These are phyloP conservation scores for Paspalum vaginatum DNA, from an alignment of 176 grass and related monocot genomes.

Conservation along the genomic window DNA sequence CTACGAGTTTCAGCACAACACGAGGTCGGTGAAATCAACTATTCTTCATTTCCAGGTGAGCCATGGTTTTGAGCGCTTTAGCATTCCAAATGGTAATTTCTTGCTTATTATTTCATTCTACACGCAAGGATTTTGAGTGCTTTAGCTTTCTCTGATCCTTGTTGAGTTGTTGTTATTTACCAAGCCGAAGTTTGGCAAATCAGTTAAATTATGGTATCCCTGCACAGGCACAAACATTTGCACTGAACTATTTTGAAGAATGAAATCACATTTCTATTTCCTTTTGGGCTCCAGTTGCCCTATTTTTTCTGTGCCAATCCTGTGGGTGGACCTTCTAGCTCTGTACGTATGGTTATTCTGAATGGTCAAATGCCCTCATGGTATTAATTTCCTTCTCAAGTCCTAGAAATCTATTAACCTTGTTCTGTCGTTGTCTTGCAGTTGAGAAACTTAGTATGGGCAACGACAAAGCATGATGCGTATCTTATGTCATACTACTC, in stretches of 20 bases:
- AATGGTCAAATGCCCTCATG: conserved; percentile 9
- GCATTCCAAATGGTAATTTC: not conserved
- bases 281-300: not conserved
- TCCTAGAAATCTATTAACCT: not conserved
- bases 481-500: conserved; percentile 78
- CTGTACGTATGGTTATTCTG: not conserved
- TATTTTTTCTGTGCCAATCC: not conserved
- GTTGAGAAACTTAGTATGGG: conserved; percentile 95
- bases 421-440: conserved; percentile 33
- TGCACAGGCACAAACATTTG: not conserved
- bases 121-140: not conserved
- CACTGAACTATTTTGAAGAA: not conserved
- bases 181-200: not conserved
- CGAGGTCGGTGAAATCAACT: conserved; percentile 70
- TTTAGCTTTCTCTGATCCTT: not conserved
- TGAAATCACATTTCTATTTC: not conserved
- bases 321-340: conserved; percentile 6
- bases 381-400: conserved; percentile 12
- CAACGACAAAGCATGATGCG: conserved; percentile 81
- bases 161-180: not conserved
- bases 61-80: not conserved
- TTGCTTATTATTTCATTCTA: conserved; percentile 13
- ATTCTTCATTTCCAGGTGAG: conserved; percentile 93
- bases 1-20: conserved; percentile 79
- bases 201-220: conserved; percentile 12